Evolutionary conservation across 495 filamentous ascomycete species (phyloP).

Genomic region (Platismatia glauca): DNA sequence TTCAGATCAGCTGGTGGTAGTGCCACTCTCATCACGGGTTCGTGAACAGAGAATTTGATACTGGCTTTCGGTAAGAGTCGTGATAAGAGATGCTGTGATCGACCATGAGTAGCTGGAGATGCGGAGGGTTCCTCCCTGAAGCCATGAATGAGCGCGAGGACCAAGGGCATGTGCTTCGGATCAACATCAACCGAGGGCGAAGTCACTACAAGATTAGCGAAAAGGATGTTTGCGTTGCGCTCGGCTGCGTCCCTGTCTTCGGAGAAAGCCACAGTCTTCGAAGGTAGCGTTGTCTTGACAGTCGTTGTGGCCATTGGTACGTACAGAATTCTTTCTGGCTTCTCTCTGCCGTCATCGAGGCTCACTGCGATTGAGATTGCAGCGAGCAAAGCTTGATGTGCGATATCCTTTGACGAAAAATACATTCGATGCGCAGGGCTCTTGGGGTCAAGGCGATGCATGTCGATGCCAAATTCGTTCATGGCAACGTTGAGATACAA

Average conservation of each 20-base stretch:
- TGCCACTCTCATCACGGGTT: slow-evolving; percentile 83
- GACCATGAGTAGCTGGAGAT: slow-evolving; percentile 30
- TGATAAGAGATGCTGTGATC: slow-evolving; percentile 64
- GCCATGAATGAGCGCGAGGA: slow-evolving; percentile 62
- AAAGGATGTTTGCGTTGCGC: slow-evolving; percentile 90
- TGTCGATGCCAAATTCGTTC: slow-evolving; percentile 89
- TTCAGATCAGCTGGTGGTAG: slow-evolving; percentile 66
- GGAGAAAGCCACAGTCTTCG: slow-evolving; percentile 79
- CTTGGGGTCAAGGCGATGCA: slow-evolving; percentile 86
- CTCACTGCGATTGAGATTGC: slow-evolving; percentile 87
- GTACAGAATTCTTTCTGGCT: slow-evolving; percentile 80
- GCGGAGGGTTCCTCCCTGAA: slow-evolving; percentile 43
- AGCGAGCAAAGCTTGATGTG: slow-evolving; percentile 88
- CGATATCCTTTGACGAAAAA: slow-evolving; percentile 85
- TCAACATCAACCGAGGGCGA: slow-evolving; percentile 95
- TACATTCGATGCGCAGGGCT: slow-evolving; percentile 98
- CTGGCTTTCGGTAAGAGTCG: slow-evolving; percentile 86
- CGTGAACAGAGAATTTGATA: slow-evolving; percentile 92
- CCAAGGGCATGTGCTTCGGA: slow-evolving; percentile 79
- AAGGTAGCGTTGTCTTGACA: slow-evolving; percentile 86
- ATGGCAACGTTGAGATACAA: slow-evolving; percentile 80
- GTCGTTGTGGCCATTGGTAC: slow-evolving; percentile 98
- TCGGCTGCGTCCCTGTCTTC: slow-evolving; percentile 69
- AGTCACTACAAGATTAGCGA: slow-evolving; percentile 90
- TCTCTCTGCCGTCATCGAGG: slow-evolving; percentile 76